These are phyloP conservation scores for Rhodosporidiobolus sp. DNA, from an alignment of 768 basidiomycete genomes.

Conservation along the genomic window DNA sequence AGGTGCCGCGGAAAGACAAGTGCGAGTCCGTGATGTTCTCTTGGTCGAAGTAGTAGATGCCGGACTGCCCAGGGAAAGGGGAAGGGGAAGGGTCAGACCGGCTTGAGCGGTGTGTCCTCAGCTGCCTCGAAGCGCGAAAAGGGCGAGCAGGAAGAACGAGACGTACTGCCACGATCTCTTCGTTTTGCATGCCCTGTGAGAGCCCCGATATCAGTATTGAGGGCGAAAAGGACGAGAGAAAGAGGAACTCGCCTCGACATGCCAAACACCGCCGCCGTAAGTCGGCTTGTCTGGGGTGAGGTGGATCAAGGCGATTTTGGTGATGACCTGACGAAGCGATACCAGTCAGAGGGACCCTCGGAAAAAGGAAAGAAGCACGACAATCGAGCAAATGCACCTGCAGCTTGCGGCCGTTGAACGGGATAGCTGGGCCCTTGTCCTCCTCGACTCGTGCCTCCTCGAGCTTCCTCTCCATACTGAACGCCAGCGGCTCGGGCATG, in stretches of 20 bases:
- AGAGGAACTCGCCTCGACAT: slow-evolving; percentile 43
- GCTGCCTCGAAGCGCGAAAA: background rate
- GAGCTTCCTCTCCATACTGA: background rate
- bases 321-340: slow-evolving; percentile 51
- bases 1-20: slow-evolving; percentile 47
- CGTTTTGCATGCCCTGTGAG: slow-evolving; percentile 46
- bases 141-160: background rate
- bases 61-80: too few relatives aligned
- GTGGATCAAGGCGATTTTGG: slow-evolving; percentile 48
- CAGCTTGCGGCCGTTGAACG: background rate
- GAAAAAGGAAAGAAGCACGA: background rate
- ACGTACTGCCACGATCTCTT: slow-evolving; percentile 40
- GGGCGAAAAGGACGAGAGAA: too few relatives aligned
- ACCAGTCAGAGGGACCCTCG: too few relatives aligned
- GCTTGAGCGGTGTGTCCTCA: too few relatives aligned
- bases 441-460: too few relatives aligned
- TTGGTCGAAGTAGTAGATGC: slow-evolving; percentile 42
- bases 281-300: slow-evolving; percentile 53
- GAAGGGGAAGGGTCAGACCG: too few relatives aligned
- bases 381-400: background rate
- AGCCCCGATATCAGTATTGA: background rate
- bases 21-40: slow-evolving; percentile 48
- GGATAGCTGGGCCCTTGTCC: background rate
- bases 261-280: slow-evolving; percentile 56
- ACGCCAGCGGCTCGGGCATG: background rate